These are phyloP conservation scores for Arthroderma sp. DNA, from an alignment of 2,329 filamentous ascomycete species.

Conservation along the genomic window DNA sequence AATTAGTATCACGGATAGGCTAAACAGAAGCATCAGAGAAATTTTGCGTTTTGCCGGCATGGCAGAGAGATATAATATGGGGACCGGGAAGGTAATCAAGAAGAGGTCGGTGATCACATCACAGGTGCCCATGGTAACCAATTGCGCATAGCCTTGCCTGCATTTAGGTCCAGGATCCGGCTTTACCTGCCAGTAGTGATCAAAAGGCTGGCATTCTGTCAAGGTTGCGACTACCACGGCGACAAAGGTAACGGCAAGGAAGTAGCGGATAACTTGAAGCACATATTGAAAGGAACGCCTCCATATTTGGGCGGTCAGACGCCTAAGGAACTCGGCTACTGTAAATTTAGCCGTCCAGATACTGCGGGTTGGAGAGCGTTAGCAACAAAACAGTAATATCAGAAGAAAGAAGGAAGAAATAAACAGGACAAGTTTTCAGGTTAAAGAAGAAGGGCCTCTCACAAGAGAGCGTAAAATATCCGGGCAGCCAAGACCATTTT, in stretches of 20 bases:
- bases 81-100: slow-evolving; percentile 76
- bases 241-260: slow-evolving; percentile 64
- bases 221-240: slow-evolving; percentile 71
- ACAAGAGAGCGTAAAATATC: slow-evolving; percentile 83
- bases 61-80: slow-evolving; percentile 66
- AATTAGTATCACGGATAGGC: slow-evolving; percentile 67
- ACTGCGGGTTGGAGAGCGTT: slow-evolving; percentile 31
- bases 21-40: slow-evolving; percentile 68
- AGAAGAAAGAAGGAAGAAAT: neutral
- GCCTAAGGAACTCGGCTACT: slow-evolving; percentile 80
- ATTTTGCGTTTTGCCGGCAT: slow-evolving; percentile 68
- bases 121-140: slow-evolving; percentile 78
- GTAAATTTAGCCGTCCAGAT: slow-evolving; percentile 88
- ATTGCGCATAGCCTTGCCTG: slow-evolving; percentile 72
- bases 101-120: slow-evolving; percentile 83
- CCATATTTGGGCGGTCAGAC: slow-evolving; percentile 73
- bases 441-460: slow-evolving; percentile 24
- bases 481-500: slow-evolving; percentile 67
- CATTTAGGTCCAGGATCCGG: slow-evolving; percentile 78
- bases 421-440: neutral
- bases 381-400: neutral
- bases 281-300: slow-evolving; percentile 59
- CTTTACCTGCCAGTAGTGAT: slow-evolving; percentile 65
- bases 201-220: slow-evolving; percentile 66
- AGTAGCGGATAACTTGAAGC: slow-evolving; percentile 58